Evolutionary conservation across 805 yeast genomes (phyloP).

Genomic region (Wickerhamomyces silvicola): DNA sequence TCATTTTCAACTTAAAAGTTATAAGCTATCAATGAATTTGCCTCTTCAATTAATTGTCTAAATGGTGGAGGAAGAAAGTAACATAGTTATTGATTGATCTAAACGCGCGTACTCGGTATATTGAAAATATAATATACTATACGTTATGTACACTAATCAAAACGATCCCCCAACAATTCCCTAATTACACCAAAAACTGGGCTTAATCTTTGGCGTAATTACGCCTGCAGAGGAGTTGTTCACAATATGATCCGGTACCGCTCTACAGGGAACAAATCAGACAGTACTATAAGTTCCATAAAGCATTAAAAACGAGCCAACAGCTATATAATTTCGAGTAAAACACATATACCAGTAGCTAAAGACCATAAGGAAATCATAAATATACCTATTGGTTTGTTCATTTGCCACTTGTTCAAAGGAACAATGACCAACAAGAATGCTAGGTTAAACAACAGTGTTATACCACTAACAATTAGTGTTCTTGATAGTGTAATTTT

Average conservation of each 20-base stretch:
- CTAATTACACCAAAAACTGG: too few species aligned
- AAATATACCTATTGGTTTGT: slow-evolving; percentile 32
- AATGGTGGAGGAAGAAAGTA: too few species aligned
- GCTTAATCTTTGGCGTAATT: too few species aligned
- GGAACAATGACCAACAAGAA: slow-evolving; percentile 38
- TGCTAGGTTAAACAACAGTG: slow-evolving; percentile 33
- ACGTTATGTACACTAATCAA: too few species aligned
- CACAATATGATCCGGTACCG: too few species aligned
- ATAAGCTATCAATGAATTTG: slow-evolving; percentile 58
- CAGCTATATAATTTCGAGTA: slow-evolving; percentile 33
- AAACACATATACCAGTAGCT: slow-evolving; percentile 19
- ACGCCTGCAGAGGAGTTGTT: too few species aligned
- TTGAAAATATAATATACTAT: too few species aligned
- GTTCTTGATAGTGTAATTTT: slow-evolving; percentile 33
- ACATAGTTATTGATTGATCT: slow-evolving; percentile 36
- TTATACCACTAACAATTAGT: slow-evolving; percentile 31
- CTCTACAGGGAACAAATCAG: too few species aligned
- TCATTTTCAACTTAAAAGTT: slow-evolving; percentile 60
- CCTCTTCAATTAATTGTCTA: slow-evolving; percentile 71
- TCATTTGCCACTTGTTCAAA: slow-evolving; percentile 38
- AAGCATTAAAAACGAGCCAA: too few species aligned
- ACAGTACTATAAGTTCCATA: too few species aligned
- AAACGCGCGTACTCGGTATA: too few species aligned
- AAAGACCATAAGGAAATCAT: slow-evolving; percentile 22
- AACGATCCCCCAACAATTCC: slow-evolving; percentile 57